phyloP scores from a whole-genome alignment of 2,329 filamentous ascomycete species.

The Penicillium fuscoglaucum region DNA sequence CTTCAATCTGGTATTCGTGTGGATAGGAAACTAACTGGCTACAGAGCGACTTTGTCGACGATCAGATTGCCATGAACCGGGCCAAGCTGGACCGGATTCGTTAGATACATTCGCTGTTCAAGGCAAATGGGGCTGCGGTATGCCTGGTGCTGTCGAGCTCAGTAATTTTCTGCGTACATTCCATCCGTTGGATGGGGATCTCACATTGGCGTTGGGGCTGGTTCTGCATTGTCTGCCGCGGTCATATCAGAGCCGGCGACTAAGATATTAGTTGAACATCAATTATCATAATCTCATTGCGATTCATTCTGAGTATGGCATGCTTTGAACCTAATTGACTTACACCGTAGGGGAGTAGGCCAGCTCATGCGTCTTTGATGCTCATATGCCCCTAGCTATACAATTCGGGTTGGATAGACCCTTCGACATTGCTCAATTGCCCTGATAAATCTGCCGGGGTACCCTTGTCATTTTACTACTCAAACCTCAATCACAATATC shows the following conservation, averaged over 20 bases:
- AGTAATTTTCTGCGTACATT: constrained; percentile 15
- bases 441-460: background rate
- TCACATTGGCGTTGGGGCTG: constrained; percentile 9
- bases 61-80: constrained; percentile 76
- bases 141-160: constrained; percentile 34
- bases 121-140: constrained; percentile 21
- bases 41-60: constrained; percentile 79
- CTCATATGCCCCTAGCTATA: background rate
- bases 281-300: constrained; percentile 10
- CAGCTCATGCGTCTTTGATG: background rate
- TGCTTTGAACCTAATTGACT: background rate
- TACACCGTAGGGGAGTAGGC: background rate
- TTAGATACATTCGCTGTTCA: constrained; percentile 21
- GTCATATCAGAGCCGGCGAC: constrained; percentile 7
- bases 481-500: background rate
- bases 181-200: background rate
- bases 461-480: no score
- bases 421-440: background rate
- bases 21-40: constrained; percentile 24
- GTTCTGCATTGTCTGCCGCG: constrained; percentile 8
- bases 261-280: constrained; percentile 5
- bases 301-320: background rate
- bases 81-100: constrained; percentile 63
- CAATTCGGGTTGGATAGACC: background rate
- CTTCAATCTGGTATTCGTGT: background rate